Evolutionary conservation across 163 green algal genomes (phyloP), one percentile per base, ranked within the genome.

Genomic region (Trebouxia gelatinosa): DNA sequence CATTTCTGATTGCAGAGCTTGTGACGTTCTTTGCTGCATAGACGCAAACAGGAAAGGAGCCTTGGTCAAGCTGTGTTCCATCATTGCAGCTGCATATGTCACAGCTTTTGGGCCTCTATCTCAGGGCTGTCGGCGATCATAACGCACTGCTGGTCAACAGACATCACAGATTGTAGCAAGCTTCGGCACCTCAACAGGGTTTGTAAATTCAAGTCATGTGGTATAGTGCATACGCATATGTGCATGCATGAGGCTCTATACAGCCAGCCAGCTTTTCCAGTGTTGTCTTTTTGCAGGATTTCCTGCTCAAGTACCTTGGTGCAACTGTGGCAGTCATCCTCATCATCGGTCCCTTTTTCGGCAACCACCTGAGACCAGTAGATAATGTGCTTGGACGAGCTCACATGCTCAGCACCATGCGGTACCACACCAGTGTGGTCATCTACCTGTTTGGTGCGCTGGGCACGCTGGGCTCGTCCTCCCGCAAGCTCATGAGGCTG

Each of bases 281-380:
- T n/a, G 21, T 39, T 29, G 21, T 67, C 17, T 37, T 23, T 23
- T 87, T 38, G n/a, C 89, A 95, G 81, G 92, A 97, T 79, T 94
- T 95, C 51, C 43, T 92, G 72, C 82, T 94, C 57, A 97, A 97
- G 86, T 97, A 97, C 82, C 83, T 93, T 48, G 91, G 85, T 0
- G 89, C 89, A 26, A 95, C 91, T 3, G 86, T 88, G 39, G 90
- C 91, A 17, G 89, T 95, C 40, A 83, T 87, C n/a, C 86, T 95
- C 34, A 93, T 95, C 83, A 92, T 95, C 38, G 91, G 91, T 17
- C 91, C 91, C 39, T 95, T 94, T 80, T 95, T 95, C 81, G 66
- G 67, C 4, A 86, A 89, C 2, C 80, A 88, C 62, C 70, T 95
- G 72, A 75, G 84, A 26, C 89, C 90, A 1, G 80, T 86, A 35